These are phyloP conservation scores for Saccharomycopsis babjevae DNA, from an alignment of 805 yeast species.

Conservation along the genomic window DNA sequence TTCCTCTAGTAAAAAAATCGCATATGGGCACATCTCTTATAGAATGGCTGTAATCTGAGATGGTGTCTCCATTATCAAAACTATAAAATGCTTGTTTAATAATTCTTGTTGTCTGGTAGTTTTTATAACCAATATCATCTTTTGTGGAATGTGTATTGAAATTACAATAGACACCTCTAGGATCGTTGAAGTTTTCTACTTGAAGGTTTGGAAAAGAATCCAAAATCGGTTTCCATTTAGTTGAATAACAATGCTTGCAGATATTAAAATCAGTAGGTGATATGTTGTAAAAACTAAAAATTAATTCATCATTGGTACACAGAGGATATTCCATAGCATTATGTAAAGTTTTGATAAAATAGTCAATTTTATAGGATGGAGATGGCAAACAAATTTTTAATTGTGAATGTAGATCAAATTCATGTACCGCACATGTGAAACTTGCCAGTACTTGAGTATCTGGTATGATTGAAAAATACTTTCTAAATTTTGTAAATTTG, in stretches of 20 bases:
- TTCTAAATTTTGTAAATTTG: neutral
- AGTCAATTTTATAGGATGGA: neutral
- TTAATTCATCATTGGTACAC: neutral
- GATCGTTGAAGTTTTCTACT: neutral
- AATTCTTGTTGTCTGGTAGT: neutral
- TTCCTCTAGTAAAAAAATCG: neutral
- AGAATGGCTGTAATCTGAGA: neutral
- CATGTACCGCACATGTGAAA: neutral
- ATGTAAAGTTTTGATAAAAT: neutral
- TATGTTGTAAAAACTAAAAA: neutral
- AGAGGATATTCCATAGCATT: neutral
- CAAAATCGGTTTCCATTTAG: neutral
- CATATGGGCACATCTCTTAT: neutral
- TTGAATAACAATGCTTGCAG: neutral
- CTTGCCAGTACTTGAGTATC: neutral
- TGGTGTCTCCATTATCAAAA: neutral
- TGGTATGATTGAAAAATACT: neutral
- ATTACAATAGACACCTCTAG: neutral
- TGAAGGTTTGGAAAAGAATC: neutral
- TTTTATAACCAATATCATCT: neutral
- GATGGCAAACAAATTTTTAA: neutral
- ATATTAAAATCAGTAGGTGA: neutral
- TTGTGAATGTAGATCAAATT: neutral
- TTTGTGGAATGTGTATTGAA: neutral
- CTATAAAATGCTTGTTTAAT: neutral